Evolutionary conservation across 2,329 filamentous ascomycete species (phyloP).

Genomic region (Pezicula neosporulosa): DNA sequence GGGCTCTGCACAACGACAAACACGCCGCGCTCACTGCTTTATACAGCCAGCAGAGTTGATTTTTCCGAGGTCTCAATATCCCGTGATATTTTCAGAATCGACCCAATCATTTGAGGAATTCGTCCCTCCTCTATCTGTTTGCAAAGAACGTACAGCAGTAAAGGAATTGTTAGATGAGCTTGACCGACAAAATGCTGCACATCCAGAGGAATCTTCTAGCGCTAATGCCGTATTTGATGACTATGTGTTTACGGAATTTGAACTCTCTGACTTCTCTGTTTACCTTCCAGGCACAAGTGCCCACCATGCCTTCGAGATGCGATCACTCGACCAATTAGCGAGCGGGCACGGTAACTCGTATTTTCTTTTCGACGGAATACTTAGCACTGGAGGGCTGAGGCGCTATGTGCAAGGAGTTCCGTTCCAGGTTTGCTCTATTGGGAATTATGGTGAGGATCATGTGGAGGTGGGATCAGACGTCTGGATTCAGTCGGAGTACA

Average conservation of each 20-base stretch:
- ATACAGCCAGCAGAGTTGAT: not conserved
- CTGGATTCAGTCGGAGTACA: constrained; percentile 58
- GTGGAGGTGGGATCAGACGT: constrained; percentile 49
- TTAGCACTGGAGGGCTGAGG: constrained; percentile 40
- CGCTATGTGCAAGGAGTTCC: constrained; percentile 51
- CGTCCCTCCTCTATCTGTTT: constrained; percentile 8
- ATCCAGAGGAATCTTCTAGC: not conserved
- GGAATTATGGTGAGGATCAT: constrained; percentile 55
- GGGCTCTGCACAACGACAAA: too few relatives aligned
- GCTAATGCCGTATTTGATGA: too few relatives aligned
- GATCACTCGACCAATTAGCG: constrained; percentile 49
- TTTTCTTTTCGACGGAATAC: constrained; percentile 58
- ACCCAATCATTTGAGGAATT: not conserved
- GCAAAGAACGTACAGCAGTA: constrained; percentile 10
- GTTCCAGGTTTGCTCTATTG: constrained; percentile 60
- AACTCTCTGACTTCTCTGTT: constrained; percentile 54
- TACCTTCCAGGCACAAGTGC: constrained; percentile 38
- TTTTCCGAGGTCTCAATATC: not conserved
- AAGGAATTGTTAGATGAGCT: constrained; percentile 7
- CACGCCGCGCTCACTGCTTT: not conserved
- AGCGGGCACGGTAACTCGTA: constrained; percentile 31
- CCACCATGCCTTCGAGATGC: constrained; percentile 44
- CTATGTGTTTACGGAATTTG: constrained; percentile 36
- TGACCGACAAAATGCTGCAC: not conserved
- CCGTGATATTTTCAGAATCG: not conserved